phyloP scores from a whole-genome alignment of 140 eudicot genomes.

The Oenanthe javanica region DNA sequence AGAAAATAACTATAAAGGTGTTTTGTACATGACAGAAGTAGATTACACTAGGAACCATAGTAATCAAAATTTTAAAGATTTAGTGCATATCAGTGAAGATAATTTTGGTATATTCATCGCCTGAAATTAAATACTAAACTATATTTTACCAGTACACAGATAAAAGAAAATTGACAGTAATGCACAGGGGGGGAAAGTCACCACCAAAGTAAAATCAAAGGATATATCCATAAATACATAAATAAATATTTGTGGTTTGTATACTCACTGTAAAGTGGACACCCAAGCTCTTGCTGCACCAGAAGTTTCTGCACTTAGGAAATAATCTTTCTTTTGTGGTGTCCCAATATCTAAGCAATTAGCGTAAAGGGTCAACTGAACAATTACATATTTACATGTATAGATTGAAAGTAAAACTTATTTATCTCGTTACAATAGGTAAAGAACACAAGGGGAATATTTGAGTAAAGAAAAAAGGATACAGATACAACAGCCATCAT shows the following conservation, averaged over 20 bases:
- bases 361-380: conserved; percentile 35
- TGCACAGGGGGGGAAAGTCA: background rate
- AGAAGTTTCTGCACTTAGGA: conserved; percentile 98
- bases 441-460: background rate
- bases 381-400: background rate
- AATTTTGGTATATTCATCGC: background rate
- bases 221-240: background rate
- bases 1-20: background rate
- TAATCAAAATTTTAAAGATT: background rate
- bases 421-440: background rate
- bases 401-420: background rate
- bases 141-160: background rate
- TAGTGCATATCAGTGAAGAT: background rate
- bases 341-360: conserved; percentile 74
- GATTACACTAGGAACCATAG: background rate
- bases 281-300: conserved; percentile 99
- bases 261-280: conserved; percentile 80
- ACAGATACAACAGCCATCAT: conserved; percentile 96
- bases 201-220: background rate
- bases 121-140: background rate
- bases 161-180: background rate
- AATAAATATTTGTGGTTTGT: background rate
- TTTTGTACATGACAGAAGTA: background rate
- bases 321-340: conserved; percentile 87
- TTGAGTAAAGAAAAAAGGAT: conserved; percentile 35